phyloP scores from a whole-genome alignment of 2,329 filamentous ascomycete genomes.

The Colletotrichum karsti region DNA sequence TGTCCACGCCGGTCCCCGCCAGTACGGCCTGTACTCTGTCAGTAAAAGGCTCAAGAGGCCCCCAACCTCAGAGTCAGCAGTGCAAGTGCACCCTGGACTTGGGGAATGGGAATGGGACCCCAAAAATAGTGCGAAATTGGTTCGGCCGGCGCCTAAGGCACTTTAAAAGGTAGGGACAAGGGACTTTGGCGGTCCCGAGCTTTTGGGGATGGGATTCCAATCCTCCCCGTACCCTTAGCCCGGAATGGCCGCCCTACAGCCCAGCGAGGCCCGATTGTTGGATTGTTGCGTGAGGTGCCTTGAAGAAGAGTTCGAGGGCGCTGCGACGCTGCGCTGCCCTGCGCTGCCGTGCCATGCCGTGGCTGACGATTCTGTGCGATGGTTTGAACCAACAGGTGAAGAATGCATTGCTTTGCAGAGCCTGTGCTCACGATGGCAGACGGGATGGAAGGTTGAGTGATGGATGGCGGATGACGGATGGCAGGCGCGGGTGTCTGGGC shows the following conservation, averaged over 20 bases:
- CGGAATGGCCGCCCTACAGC: conserved; percentile 24
- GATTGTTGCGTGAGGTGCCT: background rate
- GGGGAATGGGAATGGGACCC: conserved; percentile 13
- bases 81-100: conserved; percentile 6
- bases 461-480: background rate
- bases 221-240: conserved; percentile 15
- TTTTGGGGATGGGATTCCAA: conserved; percentile 21
- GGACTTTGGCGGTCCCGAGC: conserved; percentile 13
- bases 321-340: conserved; percentile 1
- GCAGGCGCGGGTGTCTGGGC: background rate
- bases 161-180: conserved; percentile 7
- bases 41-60: background rate
- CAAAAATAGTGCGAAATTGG: conserved; percentile 18
- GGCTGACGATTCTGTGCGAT: background rate
- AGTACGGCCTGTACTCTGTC: background rate
- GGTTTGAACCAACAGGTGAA: background rate
- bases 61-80: background rate
- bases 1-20: background rate
- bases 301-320: conserved; percentile 1
- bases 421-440: conserved; percentile 13
- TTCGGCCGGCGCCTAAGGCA: conserved; percentile 12
- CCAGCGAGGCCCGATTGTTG: background rate
- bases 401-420: background rate
- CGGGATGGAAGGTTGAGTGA: background rate
- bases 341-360: background rate